Percentiles rank a stretch among this genome's conserved stretches.
These are phyloP conservation scores for Cladophialophora bantiana DNA, from an alignment of 2,329 filamentous ascomycete species.

Conservation along the genomic window DNA sequence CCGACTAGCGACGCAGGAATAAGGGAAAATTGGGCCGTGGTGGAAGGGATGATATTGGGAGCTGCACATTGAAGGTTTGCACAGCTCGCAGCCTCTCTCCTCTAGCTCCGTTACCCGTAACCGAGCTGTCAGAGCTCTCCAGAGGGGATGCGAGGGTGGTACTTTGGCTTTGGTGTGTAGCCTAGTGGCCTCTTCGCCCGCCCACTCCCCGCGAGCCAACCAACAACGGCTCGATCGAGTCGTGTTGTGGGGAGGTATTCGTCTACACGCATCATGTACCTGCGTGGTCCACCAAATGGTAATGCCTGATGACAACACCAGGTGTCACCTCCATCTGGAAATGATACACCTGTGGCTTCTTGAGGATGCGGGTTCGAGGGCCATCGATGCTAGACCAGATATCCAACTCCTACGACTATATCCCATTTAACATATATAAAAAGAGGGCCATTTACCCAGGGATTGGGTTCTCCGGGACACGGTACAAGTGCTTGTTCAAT, in stretches of 20 bases:
- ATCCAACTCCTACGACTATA: too few species aligned
- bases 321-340: too few species aligned
- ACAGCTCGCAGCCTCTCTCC: constrained; percentile 3
- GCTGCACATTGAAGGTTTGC: not conserved
- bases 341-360: too few species aligned
- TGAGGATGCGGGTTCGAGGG: too few species aligned
- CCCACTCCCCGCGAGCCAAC: constrained; percentile 15
- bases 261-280: not conserved
- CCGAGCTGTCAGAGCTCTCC: constrained; percentile 18
- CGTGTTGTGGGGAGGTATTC: not conserved
- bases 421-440: too few species aligned
- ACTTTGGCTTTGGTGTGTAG: constrained; percentile 7
- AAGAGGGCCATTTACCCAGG: too few species aligned
- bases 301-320: constrained; percentile 12
- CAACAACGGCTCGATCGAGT: constrained; percentile 2
- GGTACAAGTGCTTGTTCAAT: not conserved
- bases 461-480: not conserved
- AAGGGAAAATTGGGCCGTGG: constrained; percentile 18
- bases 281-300: constrained; percentile 1
- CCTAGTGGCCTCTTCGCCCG: constrained; percentile 1
- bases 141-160: constrained; percentile 6
- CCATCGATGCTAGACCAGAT: too few species aligned
- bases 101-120: constrained; percentile 18
- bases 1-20: constrained; percentile 25
- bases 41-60: constrained; percentile 12